Percentiles rank a stretch among this genome's conserved stretches.
Evolutionary conservation across 1,284 basidiomycete genomes (phyloP).

Genomic region (Trametes hirsuta): DNA sequence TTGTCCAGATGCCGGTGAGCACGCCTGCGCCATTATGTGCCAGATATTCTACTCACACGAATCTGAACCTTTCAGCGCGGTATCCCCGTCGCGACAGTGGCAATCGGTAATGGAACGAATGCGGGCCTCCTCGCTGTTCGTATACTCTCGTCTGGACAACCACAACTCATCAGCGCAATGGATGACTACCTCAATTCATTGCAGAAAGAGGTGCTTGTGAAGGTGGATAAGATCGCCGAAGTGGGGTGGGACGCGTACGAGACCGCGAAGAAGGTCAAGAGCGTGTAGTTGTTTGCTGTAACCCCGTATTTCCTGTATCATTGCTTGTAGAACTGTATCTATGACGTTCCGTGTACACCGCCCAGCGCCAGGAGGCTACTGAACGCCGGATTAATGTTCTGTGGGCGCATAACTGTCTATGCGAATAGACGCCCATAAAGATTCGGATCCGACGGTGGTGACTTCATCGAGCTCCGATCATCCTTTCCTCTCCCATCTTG

Average conservation of each 20-base stretch:
- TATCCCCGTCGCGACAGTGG: constrained; percentile 96
- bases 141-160: constrained; percentile 81
- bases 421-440: no score
- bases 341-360: neutral
- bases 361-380: neutral
- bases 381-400: neutral
- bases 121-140: constrained; percentile 92
- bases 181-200: constrained; percentile 76
- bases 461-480: no score
- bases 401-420: no score
- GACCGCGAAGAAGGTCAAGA: constrained; percentile 10
- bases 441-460: no score
- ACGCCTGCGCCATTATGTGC: neutral
- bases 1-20: constrained; percentile 98
- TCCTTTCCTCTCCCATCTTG: neutral
- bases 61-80: constrained; percentile 65
- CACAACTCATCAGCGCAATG: constrained; percentile 69
- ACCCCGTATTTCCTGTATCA: neutral
- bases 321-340: constrained; percentile 1
- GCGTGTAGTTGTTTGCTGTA: neutral
- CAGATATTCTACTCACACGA: constrained; percentile 1
- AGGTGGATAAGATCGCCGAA: constrained; percentile 78
- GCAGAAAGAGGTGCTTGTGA: constrained; percentile 84
- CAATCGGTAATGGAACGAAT: constrained; percentile 96
- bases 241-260: constrained; percentile 89